phyloP scores from a whole-genome alignment of 305 asterid genomes.

The Fraxinus xanthoxyloides region DNA sequence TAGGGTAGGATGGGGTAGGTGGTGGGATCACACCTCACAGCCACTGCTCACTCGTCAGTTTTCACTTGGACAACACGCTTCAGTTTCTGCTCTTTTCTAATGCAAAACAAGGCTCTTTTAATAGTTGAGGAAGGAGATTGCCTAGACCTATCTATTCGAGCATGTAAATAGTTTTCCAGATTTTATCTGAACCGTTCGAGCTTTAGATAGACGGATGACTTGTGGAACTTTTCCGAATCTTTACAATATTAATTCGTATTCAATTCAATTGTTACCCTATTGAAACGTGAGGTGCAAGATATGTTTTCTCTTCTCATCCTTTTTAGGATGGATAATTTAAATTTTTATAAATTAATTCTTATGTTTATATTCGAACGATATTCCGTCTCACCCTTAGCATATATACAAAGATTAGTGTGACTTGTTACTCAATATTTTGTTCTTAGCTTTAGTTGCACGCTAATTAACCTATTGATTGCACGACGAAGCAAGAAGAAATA shows the following conservation, averaged over 20 bases:
- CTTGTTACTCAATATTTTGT: background rate
- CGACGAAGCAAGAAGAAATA: background rate
- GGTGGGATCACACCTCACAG: conserved; percentile 9
- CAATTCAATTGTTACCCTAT: background rate
- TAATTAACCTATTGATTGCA: background rate
- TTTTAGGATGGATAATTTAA: background rate
- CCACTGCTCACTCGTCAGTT: conserved; percentile 18
- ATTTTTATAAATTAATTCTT: background rate
- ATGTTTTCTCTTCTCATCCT: background rate
- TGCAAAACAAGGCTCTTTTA: background rate
- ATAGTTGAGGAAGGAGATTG: background rate
- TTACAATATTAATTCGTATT: background rate
- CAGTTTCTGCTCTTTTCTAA: conserved; percentile 11
- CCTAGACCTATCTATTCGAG: background rate
- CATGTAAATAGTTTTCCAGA: background rate
- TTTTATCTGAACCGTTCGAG: background rate
- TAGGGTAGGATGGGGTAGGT: background rate
- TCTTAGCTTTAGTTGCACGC: background rate
- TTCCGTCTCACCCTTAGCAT: background rate
- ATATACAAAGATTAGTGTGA: background rate
- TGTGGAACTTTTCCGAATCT: background rate
- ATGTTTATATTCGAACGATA: background rate
- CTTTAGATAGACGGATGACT: background rate
- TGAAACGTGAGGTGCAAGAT: background rate
- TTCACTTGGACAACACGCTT: conserved; percentile 47